Evolutionary conservation across 176 grass and related monocot species (phyloP).

Genomic region (Panicum miliaceum): DNA sequence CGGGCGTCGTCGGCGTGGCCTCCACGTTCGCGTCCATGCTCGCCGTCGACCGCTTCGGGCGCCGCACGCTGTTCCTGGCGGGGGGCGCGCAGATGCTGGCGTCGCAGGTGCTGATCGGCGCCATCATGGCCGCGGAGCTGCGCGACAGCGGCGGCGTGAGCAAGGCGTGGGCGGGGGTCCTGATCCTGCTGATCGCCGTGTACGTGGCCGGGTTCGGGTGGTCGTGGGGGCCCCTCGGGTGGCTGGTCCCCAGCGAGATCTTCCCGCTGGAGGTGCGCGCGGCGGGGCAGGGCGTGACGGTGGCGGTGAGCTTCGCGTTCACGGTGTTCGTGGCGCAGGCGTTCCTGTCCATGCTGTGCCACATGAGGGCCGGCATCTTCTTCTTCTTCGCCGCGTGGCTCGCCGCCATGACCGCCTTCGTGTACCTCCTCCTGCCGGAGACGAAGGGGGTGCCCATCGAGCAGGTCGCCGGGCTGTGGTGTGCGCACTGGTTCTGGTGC

Average conservation of each 20-base stretch:
- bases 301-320: conserved; percentile 57
- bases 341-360: conserved; percentile 65
- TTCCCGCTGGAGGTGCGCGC: conserved; percentile 74
- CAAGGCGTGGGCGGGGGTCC: conserved; percentile 13
- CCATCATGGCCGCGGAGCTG: conserved; percentile 49
- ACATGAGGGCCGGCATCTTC: conserved; percentile 59
- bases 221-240: conserved; percentile 73
- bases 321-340: conserved; percentile 60
- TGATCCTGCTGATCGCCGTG: conserved; percentile 61
- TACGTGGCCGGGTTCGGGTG: conserved; percentile 73
- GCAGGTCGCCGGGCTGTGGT: conserved; percentile 58
- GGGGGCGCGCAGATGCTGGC: conserved; percentile 62
- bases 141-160: conserved; percentile 40
- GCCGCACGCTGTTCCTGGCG: conserved; percentile 53
- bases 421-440: conserved; percentile 63
- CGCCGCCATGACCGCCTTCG: conserved; percentile 59
- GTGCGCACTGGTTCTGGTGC: conserved; percentile 69
- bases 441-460: conserved; percentile 71
- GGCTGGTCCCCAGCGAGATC: conserved; percentile 79
- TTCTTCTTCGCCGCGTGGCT: conserved; percentile 82
- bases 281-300: conserved; percentile 56
- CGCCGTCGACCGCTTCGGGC: conserved; percentile 60
- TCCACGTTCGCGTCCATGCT: conserved; percentile 37
- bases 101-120: conserved; percentile 60
- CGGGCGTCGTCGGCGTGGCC: conserved; percentile 29